Evolutionary conservation across 371 early-diverging fungal species (phyloP), one percentile per base, ranked within the genome.

Genomic region (Racocetra persica): DNA sequence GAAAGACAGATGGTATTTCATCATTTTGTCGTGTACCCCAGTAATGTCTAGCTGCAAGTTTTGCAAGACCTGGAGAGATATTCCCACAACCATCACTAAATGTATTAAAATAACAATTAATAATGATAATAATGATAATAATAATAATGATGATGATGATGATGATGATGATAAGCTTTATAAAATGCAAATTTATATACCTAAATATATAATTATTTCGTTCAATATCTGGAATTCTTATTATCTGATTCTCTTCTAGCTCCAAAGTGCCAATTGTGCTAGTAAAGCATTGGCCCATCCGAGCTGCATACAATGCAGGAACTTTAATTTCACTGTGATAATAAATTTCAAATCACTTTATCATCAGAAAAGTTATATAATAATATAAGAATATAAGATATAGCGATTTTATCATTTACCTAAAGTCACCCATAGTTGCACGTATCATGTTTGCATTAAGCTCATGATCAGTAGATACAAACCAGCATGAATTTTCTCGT

Each of bases 61-160:
- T 76, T 0, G 94, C 93, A 20, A 93, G 76, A 2, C 38, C 82
- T 10, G 79, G 80, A 0, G 93, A 89, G 10, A 96, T 91, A 28
- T 84, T 86, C 8, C 97, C 97, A n/a, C 94, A 91, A 14, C 98
- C 98, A 82, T 97, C 98, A 6, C 94, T 91, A 38, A 51, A 22
- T 52, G 14, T 52, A 52, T 52, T 52, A 52, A 60, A 22, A 16
- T 45, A 10, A 45, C 10, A 45, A 49, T 49, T 49, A 49, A 49
- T 52, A 52, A 18, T 52, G 16, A 18, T 18, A 52, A 52, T 52
- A n/a, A n/a, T n/a, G n/a, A n/a, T n/a, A n/a, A n/a, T n/a, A n/a
- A n/a, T n/a, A n/a, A n/a, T n/a, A n/a, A n/a, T n/a, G n/a, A n/a
- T n/a, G n/a, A n/a, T n/a, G n/a, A n/a, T n/a, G n/a, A n/a, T n/a